These are phyloP conservation scores for Melanomma pulvis-pyrius DNA, from an alignment of 495 filamentous ascomycete species.

Conservation along the genomic window DNA sequence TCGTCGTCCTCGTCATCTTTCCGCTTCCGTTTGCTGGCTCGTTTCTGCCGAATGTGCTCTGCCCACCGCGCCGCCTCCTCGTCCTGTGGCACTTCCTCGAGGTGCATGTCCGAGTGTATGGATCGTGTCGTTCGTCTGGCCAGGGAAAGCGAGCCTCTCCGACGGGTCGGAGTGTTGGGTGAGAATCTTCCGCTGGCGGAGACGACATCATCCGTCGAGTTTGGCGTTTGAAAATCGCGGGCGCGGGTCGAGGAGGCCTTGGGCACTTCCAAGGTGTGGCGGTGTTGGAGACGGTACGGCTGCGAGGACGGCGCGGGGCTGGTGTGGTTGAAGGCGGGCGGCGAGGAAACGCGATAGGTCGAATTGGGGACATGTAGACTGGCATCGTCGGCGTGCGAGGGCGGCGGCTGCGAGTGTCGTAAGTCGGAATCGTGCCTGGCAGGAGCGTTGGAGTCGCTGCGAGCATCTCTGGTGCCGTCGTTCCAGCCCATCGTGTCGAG, in stretches of 20 bases:
- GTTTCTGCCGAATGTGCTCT: conserved; percentile 85
- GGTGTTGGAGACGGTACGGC: conserved; percentile 65
- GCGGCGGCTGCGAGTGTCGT: not conserved
- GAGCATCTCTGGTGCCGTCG: conserved; percentile 26
- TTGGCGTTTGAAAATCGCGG: conserved; percentile 55
- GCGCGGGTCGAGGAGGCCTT: conserved; percentile 59
- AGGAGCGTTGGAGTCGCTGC: not conserved
- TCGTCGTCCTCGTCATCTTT: conserved; percentile 94
- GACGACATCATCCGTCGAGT: conserved; percentile 63
- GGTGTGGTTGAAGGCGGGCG: conserved; percentile 60
- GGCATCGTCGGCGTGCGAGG: conserved; percentile 11
- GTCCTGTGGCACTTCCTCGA: conserved; percentile 83
- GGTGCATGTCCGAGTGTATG: conserved; percentile 76
- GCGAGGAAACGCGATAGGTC: conserved; percentile 75
- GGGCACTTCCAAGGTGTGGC: conserved; percentile 90
- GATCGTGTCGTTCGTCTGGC: conserved; percentile 80
- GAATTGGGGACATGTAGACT: conserved; percentile 47
- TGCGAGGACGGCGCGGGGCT: conserved; percentile 49
- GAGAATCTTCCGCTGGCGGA: conserved; percentile 80
- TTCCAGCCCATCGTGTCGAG: conserved; percentile 11
- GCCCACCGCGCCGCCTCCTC: conserved; percentile 91
- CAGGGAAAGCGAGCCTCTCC: conserved; percentile 80
- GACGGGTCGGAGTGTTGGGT: conserved; percentile 64
- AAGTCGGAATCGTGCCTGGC: conserved; percentile 23
- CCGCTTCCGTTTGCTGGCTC: conserved; percentile 76